A percentile compares a stretch with the other conserved stretches of the same genome.
These are phyloP conservation scores for Apiotrichum gamsii DNA, from an alignment of 1,284 basidiomycete genomes.

Conservation along the genomic window DNA sequence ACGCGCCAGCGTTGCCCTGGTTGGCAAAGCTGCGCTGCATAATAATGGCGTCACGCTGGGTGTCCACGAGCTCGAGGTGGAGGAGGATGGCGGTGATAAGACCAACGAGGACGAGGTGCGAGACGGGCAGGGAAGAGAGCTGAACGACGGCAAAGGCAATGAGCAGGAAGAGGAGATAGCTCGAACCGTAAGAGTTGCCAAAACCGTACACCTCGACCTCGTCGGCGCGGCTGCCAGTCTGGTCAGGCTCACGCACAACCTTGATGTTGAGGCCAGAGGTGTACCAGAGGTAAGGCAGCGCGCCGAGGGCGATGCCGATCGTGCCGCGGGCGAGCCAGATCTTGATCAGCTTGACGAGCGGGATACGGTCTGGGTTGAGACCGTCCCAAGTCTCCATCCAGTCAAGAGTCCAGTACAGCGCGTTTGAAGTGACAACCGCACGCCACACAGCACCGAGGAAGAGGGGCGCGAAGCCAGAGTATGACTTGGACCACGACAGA, in stretches of 20 bases:
- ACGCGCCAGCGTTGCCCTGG: conserved; percentile 20
- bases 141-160: conserved; percentile 61
- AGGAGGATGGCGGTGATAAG: conserved; percentile 61
- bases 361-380: conserved; percentile 33
- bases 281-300: conserved; percentile 63
- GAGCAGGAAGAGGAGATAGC: conserved; percentile 74
- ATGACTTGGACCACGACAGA: conserved; percentile 63
- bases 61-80: conserved; percentile 71
- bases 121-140: conserved; percentile 67
- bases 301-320: conserved; percentile 53
- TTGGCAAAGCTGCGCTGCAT: conserved; percentile 45
- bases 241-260: conserved; percentile 49
- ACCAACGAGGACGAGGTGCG: conserved; percentile 68
- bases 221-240: conserved; percentile 37
- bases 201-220: conserved; percentile 73
- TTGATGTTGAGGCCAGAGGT: conserved; percentile 65
- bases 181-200: conserved; percentile 81
- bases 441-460: conserved; percentile 60
- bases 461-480: conserved; percentile 62
- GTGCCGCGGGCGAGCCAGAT: conserved; percentile 60
- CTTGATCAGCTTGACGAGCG: conserved; percentile 53
- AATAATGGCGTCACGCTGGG: conserved; percentile 62
- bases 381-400: conserved; percentile 56
- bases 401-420: conserved; percentile 71
- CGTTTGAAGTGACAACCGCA: conserved; percentile 56